Conservation (phyloP, 495 filamentous ascomycete species). For the Penicillium simplicissimum region DNA sequence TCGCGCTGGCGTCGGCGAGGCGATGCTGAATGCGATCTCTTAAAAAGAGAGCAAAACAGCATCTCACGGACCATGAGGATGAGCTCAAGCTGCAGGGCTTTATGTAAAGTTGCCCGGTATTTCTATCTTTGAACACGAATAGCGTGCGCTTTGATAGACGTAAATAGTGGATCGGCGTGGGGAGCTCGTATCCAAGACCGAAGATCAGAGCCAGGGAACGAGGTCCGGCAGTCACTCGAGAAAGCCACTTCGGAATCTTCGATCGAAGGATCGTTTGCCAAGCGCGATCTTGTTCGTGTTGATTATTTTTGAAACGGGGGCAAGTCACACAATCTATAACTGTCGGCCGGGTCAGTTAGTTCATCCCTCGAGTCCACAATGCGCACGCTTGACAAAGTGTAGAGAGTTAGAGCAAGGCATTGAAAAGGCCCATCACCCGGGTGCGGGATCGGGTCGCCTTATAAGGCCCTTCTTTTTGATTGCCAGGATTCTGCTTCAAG, state of each 20-base stretch:
- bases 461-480: not conserved
- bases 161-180: constrained; percentile 14
- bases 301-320: not conserved
- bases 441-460: not conserved
- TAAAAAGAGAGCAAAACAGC: constrained; percentile 3
- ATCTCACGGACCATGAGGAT: not conserved
- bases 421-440: not conserved
- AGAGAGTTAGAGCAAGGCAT: not conserved
- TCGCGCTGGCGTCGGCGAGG: not conserved
- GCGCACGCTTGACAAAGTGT: not conserved
- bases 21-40: constrained; percentile 8
- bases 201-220: constrained; percentile 1
- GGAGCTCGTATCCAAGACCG: constrained; percentile 19
- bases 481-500: not conserved
- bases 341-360: not conserved
- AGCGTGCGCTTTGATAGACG: constrained; percentile 11
- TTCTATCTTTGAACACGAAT: constrained; percentile 20
- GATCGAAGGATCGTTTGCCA: constrained; percentile 1
- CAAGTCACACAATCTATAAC: not conserved
- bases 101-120: not conserved
- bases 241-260: constrained; percentile 1
- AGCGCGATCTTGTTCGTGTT: not conserved
- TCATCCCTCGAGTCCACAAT: not conserved
- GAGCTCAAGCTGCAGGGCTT: not conserved
- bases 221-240: not conserved